Conservation (phyloP, 177 flowering plant species). For the Vitis hybrid region DNA sequence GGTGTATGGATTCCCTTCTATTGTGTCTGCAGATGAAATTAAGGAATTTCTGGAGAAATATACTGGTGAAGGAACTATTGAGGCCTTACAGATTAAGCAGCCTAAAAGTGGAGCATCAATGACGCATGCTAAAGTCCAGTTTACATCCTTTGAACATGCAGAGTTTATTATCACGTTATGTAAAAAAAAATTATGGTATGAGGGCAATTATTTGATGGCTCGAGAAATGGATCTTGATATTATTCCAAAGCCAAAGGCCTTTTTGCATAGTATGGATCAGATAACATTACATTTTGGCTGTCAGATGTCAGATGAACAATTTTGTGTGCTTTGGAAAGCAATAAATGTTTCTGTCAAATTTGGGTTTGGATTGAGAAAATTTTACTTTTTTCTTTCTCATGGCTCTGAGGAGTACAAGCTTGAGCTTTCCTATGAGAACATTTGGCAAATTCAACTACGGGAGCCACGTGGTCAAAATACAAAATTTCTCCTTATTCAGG, state of each 20-base stretch:
- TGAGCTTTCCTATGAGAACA: constrained; percentile 49
- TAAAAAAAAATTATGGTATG: constrained; percentile 27
- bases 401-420: constrained; percentile 37
- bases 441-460: constrained; percentile 60
- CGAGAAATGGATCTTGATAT: constrained; percentile 36
- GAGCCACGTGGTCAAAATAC: constrained; percentile 24
- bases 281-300: constrained; percentile 54
- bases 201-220: constrained; percentile 34
- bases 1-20: constrained; percentile 53
- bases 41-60: constrained; percentile 41
- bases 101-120: constrained; percentile 21
- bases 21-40: constrained; percentile 32
- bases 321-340: constrained; percentile 37
- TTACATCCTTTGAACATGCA: constrained; percentile 25
- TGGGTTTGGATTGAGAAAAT: constrained; percentile 40
- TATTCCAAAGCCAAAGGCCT: constrained; percentile 37
- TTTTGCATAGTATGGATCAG: constrained; percentile 29
- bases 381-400: constrained; percentile 35
- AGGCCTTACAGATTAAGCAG: constrained; percentile 41
- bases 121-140: constrained; percentile 54
- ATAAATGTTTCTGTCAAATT: constrained; percentile 37
- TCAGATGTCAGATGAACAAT: constrained; percentile 40
- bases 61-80: constrained; percentile 47
- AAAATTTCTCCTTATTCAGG: constrained; percentile 66
- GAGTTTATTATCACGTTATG: constrained; percentile 20